These are phyloP conservation scores for Ogataea methanolica DNA, from an alignment of 805 yeast species.

Conservation along the genomic window DNA sequence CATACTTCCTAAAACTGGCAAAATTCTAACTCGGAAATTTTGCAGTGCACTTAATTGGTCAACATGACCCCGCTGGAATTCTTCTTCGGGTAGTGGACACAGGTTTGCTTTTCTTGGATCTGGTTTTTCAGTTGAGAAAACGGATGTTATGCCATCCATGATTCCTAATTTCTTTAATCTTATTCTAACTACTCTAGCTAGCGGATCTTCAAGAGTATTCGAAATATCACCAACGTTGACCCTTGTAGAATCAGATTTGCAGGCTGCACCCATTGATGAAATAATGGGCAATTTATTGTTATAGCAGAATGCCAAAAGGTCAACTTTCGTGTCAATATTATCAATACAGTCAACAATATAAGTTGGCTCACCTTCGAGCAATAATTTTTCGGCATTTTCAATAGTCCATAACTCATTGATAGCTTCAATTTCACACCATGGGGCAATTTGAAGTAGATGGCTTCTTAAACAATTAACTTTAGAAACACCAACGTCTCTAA, in stretches of 20 bases:
- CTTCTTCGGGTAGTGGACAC: constrained; percentile 80
- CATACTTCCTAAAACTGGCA: constrained; percentile 95
- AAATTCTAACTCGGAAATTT: constrained; percentile 88
- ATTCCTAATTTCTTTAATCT: constrained; percentile 80
- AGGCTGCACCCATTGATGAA: constrained; percentile 96
- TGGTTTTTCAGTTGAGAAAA: constrained; percentile 93
- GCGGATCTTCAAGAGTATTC: constrained; percentile 88
- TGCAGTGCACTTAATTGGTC: constrained; percentile 82
- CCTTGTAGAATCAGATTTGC: constrained; percentile 92
- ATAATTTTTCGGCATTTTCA: constrained; percentile 57
- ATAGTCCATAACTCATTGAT: constrained; percentile 72
- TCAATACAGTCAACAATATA: constrained; percentile 94
- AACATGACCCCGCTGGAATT: constrained; percentile 74
- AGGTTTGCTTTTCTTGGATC: constrained; percentile 89
- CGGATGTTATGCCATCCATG: constrained; percentile 71
- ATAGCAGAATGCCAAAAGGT: constrained; percentile 70
- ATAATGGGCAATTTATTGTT: constrained; percentile 60
- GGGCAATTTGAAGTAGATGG: constrained; percentile 74
- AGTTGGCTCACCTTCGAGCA: constrained; percentile 57
- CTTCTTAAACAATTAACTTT: constrained; percentile 76
- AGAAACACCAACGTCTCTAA: constrained; percentile 86
- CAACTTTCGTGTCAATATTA: constrained; percentile 95
- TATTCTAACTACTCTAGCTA: constrained; percentile 83
- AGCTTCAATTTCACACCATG: constrained; percentile 88
- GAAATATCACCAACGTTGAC: constrained; percentile 86